phyloP scores from a whole-genome alignment of 169 alveolate genomes.

The Plasmodium knowlesi region DNA sequence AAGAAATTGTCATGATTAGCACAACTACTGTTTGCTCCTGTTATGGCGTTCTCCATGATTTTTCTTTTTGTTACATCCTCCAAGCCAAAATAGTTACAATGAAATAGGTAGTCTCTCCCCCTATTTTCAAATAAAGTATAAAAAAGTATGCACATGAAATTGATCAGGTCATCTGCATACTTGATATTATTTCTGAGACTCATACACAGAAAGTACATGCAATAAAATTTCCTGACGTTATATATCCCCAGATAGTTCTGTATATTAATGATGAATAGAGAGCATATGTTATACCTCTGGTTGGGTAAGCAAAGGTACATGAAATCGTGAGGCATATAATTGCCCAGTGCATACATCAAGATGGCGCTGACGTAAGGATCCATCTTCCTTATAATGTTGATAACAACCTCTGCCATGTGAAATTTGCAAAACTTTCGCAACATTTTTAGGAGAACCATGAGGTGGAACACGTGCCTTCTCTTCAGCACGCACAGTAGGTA shows the following conservation, averaged over 20 bases:
- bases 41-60: neutral
- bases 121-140: slow-evolving; percentile 20
- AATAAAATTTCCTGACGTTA: slow-evolving; percentile 67
- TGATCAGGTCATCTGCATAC: slow-evolving; percentile 13
- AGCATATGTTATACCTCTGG: slow-evolving; percentile 36
- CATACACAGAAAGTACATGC: slow-evolving; percentile 65
- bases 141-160: slow-evolving; percentile 54
- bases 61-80: neutral
- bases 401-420: slow-evolving; percentile 62
- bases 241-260: slow-evolving; percentile 75
- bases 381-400: slow-evolving; percentile 62
- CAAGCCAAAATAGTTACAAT: slow-evolving; percentile 63
- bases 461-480: slow-evolving; percentile 51
- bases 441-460: slow-evolving; percentile 38
- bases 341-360: slow-evolving; percentile 62
- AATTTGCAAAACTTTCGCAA: slow-evolving; percentile 31
- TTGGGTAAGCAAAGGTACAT: slow-evolving; percentile 34
- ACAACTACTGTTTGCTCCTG: neutral
- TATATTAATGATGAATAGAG: slow-evolving; percentile 66
- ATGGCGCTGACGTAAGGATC: slow-evolving; percentile 74
- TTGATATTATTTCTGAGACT: slow-evolving; percentile 63
- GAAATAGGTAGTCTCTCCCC: neutral
- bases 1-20: slow-evolving; percentile 22
- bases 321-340: slow-evolving; percentile 63
- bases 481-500: slow-evolving; percentile 58